A percentile compares a stretch with the other conserved stretches of the same genome.
These are phyloP conservation scores for Heliophila coronopifolia DNA, from an alignment of 441 rosid species.

Conservation along the genomic window DNA sequence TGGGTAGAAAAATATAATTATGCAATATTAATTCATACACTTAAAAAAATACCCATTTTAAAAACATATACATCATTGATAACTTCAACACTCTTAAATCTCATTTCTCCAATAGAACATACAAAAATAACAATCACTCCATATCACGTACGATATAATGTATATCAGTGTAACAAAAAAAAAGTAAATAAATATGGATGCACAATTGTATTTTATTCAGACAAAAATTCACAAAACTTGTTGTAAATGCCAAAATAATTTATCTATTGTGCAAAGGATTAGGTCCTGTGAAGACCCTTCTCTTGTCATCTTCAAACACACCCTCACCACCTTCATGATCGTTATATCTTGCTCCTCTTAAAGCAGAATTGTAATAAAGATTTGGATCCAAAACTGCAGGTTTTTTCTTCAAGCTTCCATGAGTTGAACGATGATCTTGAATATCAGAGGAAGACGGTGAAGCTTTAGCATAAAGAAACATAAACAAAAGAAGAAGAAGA, in stretches of 20 bases:
- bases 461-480: slow-evolving; percentile 24
- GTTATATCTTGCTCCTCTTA: slow-evolving; percentile 24
- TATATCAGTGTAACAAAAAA: slow-evolving; percentile 13
- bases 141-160: slow-evolving; percentile 22
- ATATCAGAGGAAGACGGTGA: slow-evolving; percentile 24
- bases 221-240: slow-evolving; percentile 26
- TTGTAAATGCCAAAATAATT: slow-evolving; percentile 6
- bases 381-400: slow-evolving; percentile 13
- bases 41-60: background rate
- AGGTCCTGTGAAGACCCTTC: slow-evolving; percentile 74
- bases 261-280: slow-evolving; percentile 76
- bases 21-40: background rate
- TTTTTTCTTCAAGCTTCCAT: slow-evolving; percentile 35
- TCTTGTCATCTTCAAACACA: slow-evolving; percentile 53
- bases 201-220: slow-evolving; percentile 22
- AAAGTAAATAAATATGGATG: slow-evolving; percentile 1
- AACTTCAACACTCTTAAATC: slow-evolving; percentile 10
- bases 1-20: background rate
- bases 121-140: slow-evolving; percentile 6
- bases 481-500: slow-evolving; percentile 32
- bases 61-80: background rate
- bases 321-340: slow-evolving; percentile 28
- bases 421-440: slow-evolving; percentile 25
- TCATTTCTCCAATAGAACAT: slow-evolving; percentile 7
- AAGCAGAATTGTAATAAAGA: slow-evolving; percentile 22